A percentile compares a stretch with the other conserved stretches of the same genome.
Evolutionary conservation across 2,329 filamentous ascomycete species (phyloP).

Genomic region (Arthrobotrys conoides): DNA sequence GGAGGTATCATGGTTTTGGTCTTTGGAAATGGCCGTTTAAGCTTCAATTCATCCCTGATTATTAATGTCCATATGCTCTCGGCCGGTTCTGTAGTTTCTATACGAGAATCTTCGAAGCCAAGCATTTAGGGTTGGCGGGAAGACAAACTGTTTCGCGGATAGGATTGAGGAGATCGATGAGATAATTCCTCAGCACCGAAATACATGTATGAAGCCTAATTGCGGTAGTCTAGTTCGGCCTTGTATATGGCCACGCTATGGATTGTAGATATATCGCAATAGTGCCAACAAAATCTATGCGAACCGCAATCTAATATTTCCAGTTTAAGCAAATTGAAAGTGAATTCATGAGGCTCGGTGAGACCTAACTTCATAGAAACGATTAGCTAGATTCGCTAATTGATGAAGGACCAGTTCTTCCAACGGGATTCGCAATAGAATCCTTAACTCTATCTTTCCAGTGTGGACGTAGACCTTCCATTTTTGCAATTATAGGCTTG

Average conservation of each 20-base stretch:
- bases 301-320: no score
- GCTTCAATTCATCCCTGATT: neutral
- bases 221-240: no score
- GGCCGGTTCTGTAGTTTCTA: neutral
- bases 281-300: no score
- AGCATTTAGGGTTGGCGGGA: neutral
- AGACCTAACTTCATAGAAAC: no score
- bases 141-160: constrained; percentile 1
- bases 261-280: no score
- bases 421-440: no score
- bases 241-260: no score
- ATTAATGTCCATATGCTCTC: constrained; percentile 23
- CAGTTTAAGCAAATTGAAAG: no score
- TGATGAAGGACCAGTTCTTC: no score
- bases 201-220: neutral
- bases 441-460: no score
- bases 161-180: neutral
- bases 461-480: neutral
- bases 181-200: neutral
- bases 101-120: constrained; percentile 23
- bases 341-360: no score
- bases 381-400: no score
- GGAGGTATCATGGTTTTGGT: neutral
- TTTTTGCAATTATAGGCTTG: neutral
- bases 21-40: neutral